Evolutionary conservation across 345 rosid species (phyloP).

Genomic region (Lagerstroemia speciosa): DNA sequence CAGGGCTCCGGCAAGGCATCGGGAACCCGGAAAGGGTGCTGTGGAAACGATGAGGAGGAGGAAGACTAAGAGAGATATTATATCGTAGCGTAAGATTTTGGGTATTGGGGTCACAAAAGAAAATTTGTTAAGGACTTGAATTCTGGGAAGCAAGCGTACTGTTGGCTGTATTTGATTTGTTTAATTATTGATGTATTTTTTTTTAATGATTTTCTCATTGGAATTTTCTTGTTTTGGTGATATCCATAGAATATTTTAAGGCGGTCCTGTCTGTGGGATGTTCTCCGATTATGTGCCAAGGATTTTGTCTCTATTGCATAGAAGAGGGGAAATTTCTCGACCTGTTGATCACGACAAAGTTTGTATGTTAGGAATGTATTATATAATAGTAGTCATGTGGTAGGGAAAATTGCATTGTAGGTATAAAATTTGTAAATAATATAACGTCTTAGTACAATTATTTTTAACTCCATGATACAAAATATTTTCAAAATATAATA

Average conservation of each 20-base stretch:
- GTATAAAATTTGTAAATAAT: too few species aligned
- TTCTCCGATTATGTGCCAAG: conserved; percentile 14
- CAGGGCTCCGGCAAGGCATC: conserved; percentile 17
- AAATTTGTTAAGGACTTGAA: background rate
- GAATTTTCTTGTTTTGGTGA: conserved; percentile 12
- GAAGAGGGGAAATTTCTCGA: background rate
- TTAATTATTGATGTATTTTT: background rate
- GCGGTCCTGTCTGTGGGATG: conserved; percentile 21
- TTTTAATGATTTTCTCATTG: conserved; percentile 5
- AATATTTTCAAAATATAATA: too few species aligned
- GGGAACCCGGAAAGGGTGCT: conserved; percentile 10
- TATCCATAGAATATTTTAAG: conserved; percentile 6
- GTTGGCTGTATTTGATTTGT: background rate
- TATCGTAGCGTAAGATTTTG: background rate
- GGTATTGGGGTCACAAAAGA: background rate
- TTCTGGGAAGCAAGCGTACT: background rate
- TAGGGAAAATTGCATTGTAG: too few species aligned
- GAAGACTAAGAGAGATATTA: background rate
- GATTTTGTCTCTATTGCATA: background rate
- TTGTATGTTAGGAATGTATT: too few species aligned
- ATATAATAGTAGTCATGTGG: too few species aligned
- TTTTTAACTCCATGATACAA: too few species aligned
- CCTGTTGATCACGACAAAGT: too few species aligned
- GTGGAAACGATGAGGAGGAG: conserved; percentile 8
- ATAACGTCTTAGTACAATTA: too few species aligned